phyloP scores from a whole-genome alignment of 345 rosid species.

The Dovyalis caffra region DNA sequence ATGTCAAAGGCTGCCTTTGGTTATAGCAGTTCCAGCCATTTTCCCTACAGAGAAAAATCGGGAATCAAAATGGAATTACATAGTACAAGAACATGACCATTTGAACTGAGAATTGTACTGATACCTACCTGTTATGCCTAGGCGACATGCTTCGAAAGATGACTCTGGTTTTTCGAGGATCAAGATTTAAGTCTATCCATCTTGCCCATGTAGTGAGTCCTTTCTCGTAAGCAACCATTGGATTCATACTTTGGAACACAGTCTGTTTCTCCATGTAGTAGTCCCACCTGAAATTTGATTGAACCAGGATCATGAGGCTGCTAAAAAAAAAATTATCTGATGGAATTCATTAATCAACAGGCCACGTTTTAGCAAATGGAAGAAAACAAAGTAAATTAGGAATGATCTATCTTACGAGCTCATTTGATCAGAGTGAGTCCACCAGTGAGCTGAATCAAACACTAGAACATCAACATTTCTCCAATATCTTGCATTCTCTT shows the following conservation, averaged over 20 bases:
- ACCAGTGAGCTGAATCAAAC: constrained; percentile 98
- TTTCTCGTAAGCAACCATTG: constrained; percentile 66
- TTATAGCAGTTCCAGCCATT: constrained; percentile 88
- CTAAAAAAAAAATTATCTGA: background rate
- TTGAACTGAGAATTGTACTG: background rate
- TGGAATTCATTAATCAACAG: background rate
- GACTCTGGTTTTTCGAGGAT: constrained; percentile 53
- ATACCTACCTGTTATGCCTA: constrained; percentile 56
- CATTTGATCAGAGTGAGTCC: constrained; percentile 83
- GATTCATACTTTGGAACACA: constrained; percentile 47
- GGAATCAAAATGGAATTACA: background rate
- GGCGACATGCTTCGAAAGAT: constrained; percentile 74
- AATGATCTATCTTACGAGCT: constrained; percentile 52
- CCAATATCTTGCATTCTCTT: constrained; percentile 92
- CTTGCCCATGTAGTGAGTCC: constrained; percentile 76
- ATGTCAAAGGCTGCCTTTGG: constrained; percentile 64
- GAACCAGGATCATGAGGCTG: background rate
- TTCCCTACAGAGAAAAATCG: constrained; percentile 40
- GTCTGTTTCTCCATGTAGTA: constrained; percentile 59
- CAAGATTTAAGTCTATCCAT: constrained; percentile 61
- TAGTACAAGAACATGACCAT: background rate
- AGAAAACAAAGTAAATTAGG: background rate
- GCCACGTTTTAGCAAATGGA: background rate
- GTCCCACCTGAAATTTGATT: constrained; percentile 55
- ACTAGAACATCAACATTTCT: constrained; percentile 79